Evolutionary conservation across 2,329 filamentous ascomycete species (phyloP).

Genomic region (Colletotrichum sp.): DNA sequence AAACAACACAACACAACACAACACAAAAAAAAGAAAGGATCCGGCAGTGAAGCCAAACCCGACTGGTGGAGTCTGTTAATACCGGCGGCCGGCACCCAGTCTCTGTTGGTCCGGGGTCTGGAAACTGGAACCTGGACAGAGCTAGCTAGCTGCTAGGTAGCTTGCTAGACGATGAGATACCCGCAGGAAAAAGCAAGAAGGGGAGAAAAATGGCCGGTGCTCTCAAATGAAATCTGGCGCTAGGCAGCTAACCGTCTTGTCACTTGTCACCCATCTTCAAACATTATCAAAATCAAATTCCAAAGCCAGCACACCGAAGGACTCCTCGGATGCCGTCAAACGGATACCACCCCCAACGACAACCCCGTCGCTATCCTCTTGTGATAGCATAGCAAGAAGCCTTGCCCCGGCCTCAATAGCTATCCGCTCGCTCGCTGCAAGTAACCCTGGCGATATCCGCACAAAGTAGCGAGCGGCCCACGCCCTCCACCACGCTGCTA

Average conservation of each 20-base stretch:
- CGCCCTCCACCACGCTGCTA: background rate
- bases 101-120: background rate
- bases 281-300: background rate
- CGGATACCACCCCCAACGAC: background rate
- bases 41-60: background rate
- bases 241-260: background rate
- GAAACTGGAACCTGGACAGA: background rate
- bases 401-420: background rate
- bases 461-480: background rate
- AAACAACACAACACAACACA: background rate
- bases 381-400: background rate
- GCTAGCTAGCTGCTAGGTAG: background rate
- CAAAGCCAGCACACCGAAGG: background rate
- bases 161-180: background rate
- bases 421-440: background rate
- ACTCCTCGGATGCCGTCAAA: background rate
- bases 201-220: background rate
- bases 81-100: conserved; percentile 13
- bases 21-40: background rate
- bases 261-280: background rate
- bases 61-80: conserved; percentile 8
- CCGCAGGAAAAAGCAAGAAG: background rate
- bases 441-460: background rate
- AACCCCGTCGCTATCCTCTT: background rate
- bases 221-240: background rate